Base-by-base conservation (phyloP, 148 eudicot species). In the Rhododendron williamsianum region DNA sequence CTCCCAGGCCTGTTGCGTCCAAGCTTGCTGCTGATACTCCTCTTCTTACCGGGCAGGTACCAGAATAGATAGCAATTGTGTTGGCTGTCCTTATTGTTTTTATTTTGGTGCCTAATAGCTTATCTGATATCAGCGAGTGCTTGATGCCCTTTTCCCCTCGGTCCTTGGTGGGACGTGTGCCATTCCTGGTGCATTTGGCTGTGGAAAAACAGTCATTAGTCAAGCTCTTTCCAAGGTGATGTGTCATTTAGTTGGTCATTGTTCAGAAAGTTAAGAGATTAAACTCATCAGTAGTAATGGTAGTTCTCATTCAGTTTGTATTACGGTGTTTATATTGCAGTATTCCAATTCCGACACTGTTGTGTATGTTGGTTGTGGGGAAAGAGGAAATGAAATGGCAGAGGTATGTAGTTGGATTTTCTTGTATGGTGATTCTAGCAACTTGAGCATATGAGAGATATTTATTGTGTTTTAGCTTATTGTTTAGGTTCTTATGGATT, bases 381-480 rank as follows among this genome's bases (percentile, higher is more conserved):
- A 97, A 92, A 94, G 98, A 94, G 99, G 99, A 92, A 97, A 97
- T 90, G 99, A 97, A 90, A 97, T 95, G 99, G 99, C 99, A 83
- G 99, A 97, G 96, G 99, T 95, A 92, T 72, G 73, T 88, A 72
- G 86, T 38, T 43, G 12, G 35, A n/a, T 49, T 78, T 33, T 79
- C 45, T 71, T 52, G 33, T 83, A 71, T 74, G 60, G 33, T 54
- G 58, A 60, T 23, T 83, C 76, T 80, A 30, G 19, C 54, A 74
- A 60, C 51, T 85, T 27, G 38, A 38, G 21, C 41, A 49, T 30
- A 19, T 43, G 16, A 23, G 16, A 27, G 46, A 78, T 86, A 33
- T 46, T 56, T 87, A 83, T 63, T 41, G 18, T 36, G 18, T 23
- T 30, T 23, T 36, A 35, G 74, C 54, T 78, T 11, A 41, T 74